A percentile compares a stretch with the other conserved stretches of the same genome.
Conservation (phyloP, 305 asterid genomes). For the Plantago coronopus region DNA sequence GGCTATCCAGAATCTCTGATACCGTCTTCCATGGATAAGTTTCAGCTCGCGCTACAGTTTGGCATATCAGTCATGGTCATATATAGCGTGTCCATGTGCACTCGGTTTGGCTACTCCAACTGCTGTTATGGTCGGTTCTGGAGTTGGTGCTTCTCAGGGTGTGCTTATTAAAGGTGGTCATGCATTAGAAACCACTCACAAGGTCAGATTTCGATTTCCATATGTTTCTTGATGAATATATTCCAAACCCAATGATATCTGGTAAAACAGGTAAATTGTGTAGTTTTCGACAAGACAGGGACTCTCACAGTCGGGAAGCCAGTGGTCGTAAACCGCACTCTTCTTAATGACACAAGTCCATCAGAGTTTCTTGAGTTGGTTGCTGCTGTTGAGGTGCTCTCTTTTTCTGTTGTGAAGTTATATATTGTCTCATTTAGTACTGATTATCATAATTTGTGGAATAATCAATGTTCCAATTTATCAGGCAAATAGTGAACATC, state of each 20-base stretch:
- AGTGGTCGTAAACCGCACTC: slow-evolving; percentile 34
- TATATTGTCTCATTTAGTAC: not conserved
- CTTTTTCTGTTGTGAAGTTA: not conserved
- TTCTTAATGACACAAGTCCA: slow-evolving; percentile 31
- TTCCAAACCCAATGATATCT: not conserved
- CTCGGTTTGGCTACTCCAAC: slow-evolving; percentile 67
- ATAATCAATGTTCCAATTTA: not conserved
- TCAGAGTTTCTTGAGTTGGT: slow-evolving; percentile 36
- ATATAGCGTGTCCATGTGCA: slow-evolving; percentile 70
- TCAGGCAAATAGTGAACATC: slow-evolving; percentile 81
- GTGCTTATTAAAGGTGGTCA: slow-evolving; percentile 57
- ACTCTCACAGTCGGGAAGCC: slow-evolving; percentile 63
- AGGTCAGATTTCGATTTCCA: slow-evolving; percentile 25
- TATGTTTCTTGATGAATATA: not conserved
- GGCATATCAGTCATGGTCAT: slow-evolving; percentile 59
- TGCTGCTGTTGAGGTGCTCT: slow-evolving; percentile 54
- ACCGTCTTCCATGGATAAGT: slow-evolving; percentile 42
- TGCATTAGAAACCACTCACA: slow-evolving; percentile 51
- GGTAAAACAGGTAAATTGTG: slow-evolving; percentile 44
- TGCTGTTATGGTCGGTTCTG: slow-evolving; percentile 61
- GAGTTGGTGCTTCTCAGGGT: slow-evolving; percentile 63
- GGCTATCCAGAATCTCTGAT: slow-evolving; percentile 46
- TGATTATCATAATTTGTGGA: no score
- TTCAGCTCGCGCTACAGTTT: slow-evolving; percentile 56
- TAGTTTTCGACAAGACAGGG: slow-evolving; percentile 64